Evolutionary conservation across 176 grass and related monocot species (phyloP).

Genomic region (Ampelocalamus luodianensis): DNA sequence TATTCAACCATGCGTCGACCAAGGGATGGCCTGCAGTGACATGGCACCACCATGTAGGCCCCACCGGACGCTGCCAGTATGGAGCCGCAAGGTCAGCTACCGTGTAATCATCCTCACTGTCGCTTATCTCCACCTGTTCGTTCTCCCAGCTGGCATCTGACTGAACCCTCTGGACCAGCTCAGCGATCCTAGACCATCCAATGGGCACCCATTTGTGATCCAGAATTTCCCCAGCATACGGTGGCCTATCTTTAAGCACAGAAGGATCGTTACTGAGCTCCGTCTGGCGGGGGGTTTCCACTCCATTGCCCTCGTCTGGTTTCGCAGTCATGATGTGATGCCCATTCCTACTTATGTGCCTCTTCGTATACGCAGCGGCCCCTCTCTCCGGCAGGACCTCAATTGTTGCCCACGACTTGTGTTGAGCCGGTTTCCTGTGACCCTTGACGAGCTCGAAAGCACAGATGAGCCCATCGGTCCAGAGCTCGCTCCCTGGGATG

Average conservation of each 20-base stretch:
- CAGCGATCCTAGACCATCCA: constrained; percentile 81
- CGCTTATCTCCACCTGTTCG: constrained; percentile 57
- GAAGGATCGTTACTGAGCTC: constrained; percentile 32
- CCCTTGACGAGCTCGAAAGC: constrained; percentile 82
- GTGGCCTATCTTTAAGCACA: constrained; percentile 42
- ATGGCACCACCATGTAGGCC: constrained; percentile 98
- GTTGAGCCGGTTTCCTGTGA: constrained; percentile 32
- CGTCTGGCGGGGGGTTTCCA: constrained; percentile 28
- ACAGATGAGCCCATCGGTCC: constrained; percentile 84
- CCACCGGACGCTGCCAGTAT: constrained; percentile 83
- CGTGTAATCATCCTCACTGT: constrained; percentile 83
- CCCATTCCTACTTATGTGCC: constrained; percentile 27
- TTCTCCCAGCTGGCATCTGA: constrained; percentile 77
- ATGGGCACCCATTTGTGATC: constrained; percentile 87
- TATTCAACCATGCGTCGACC: constrained; percentile 72
- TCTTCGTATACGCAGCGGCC: constrained; percentile 22
- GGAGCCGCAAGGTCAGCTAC: constrained; percentile 92
- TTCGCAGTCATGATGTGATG: neutral
- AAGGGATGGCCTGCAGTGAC: constrained; percentile 69
- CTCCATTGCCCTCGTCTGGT: constrained; percentile 35
- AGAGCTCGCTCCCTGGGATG: constrained; percentile 65
- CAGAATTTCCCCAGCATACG: constrained; percentile 35
- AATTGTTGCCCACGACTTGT: constrained; percentile 43
- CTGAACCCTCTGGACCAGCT: constrained; percentile 81
- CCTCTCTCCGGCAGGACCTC: constrained; percentile 29